phyloP scores from a whole-genome alignment of 352 stramenopile species.

The Phytophthora podocarpi region DNA sequence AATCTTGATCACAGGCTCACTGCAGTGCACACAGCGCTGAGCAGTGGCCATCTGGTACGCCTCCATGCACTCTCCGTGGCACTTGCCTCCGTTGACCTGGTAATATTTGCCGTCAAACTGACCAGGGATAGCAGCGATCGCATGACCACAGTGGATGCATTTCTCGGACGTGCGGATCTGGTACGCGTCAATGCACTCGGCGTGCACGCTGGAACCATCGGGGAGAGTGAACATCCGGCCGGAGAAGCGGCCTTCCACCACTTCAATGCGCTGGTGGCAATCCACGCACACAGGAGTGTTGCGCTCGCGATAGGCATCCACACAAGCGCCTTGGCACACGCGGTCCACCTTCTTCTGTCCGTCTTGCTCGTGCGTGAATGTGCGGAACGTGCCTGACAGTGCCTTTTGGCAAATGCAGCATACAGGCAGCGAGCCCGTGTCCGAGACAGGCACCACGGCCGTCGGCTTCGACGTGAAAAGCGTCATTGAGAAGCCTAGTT shows the following conservation, averaged over 20 bases:
- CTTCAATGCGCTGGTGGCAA: conserved; percentile 78
- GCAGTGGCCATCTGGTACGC: conserved; percentile 73
- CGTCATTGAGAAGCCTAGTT: conserved; percentile 57
- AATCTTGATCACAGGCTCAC: conserved; percentile 72
- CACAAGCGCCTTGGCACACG: conserved; percentile 78
- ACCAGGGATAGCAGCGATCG: conserved; percentile 76
- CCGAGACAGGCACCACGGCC: conserved; percentile 60
- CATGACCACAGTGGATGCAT: conserved; percentile 78
- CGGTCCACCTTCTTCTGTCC: conserved; percentile 67
- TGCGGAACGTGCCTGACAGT: conserved; percentile 68
- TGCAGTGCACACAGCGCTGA: conserved; percentile 76
- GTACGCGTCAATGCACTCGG: conserved; percentile 88
- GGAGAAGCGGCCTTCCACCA: conserved; percentile 74
- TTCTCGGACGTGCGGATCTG: conserved; percentile 82
- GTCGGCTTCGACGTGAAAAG: conserved; percentile 70
- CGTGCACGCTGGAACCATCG: conserved; percentile 77
- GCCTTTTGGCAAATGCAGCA: conserved; percentile 72
- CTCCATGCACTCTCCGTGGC: conserved; percentile 86
- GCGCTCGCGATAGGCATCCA: conserved; percentile 72
- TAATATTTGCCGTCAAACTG: conserved; percentile 85
- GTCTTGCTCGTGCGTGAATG: conserved; percentile 61
- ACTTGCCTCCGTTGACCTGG: conserved; percentile 75
- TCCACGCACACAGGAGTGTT: conserved; percentile 80
- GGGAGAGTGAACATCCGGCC: conserved; percentile 81
- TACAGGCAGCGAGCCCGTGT: conserved; percentile 63